Evolutionary conservation across 2,329 filamentous ascomycete genomes (phyloP).

Genomic region (Venturia aucupariae): DNA sequence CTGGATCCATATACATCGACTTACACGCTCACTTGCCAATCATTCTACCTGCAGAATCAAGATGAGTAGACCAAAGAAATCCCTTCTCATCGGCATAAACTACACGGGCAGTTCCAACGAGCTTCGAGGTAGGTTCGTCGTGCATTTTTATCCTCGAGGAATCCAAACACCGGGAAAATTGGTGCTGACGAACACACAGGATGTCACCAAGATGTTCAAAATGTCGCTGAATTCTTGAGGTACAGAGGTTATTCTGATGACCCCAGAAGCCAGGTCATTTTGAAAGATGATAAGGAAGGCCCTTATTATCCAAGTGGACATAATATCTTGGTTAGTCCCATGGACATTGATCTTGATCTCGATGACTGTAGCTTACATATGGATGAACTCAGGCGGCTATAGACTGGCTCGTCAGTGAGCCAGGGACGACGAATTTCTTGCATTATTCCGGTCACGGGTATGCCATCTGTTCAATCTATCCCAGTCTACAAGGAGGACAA

Average conservation of each 20-base stretch:
- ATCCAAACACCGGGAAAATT: no score
- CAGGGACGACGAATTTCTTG: constrained; percentile 44
- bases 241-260: constrained; percentile 36
- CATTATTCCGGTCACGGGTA: constrained; percentile 51
- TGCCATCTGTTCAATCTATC: constrained; percentile 17
- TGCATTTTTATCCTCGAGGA: no score
- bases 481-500: no score
- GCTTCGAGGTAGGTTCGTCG: constrained; percentile 28
- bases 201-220: constrained; percentile 42
- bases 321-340: constrained; percentile 26
- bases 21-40: not conserved
- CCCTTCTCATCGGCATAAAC: constrained; percentile 46
- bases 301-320: constrained; percentile 32
- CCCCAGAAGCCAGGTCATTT: constrained; percentile 26
- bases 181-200: not conserved
- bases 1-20: not conserved
- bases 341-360: not conserved
- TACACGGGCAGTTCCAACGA: constrained; percentile 36
- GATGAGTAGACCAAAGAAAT: constrained; percentile 25
- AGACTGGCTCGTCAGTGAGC: constrained; percentile 47
- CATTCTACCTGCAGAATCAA: not conserved
- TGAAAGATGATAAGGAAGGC: constrained; percentile 32
- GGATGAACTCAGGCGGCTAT: constrained; percentile 28
- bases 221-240: constrained; percentile 37
- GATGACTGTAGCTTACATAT: not conserved